Percentiles rank a stretch among this genome's conserved stretches.
phyloP scores from a whole-genome alignment of 257 asterid species.

The Capsicum chinense region DNA sequence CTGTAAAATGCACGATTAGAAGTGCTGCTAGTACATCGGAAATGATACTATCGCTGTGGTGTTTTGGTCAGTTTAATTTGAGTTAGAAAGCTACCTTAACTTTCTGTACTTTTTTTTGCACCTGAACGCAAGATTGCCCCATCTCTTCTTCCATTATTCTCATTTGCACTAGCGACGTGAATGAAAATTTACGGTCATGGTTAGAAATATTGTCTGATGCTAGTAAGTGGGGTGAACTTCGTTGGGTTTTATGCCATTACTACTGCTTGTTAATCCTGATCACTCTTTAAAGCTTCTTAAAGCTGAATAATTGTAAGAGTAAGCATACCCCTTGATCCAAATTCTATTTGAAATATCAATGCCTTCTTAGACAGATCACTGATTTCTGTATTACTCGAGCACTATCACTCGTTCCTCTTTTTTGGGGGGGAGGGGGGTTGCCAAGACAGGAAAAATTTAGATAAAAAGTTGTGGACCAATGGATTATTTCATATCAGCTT shows the following conservation, averaged over 20 bases:
- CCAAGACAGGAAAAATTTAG: not conserved
- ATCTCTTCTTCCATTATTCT: not conserved
- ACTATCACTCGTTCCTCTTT: not conserved
- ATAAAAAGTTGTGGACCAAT: not conserved
- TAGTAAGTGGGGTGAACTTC: not conserved
- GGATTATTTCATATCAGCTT: not conserved
- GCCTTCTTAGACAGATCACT: not conserved
- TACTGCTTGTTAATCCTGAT: not conserved
- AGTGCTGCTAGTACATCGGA: constrained; percentile 26
- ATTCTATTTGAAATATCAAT: not conserved
- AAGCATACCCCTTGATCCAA: not conserved
- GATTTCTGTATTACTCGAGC: not conserved
- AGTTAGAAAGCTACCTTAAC: not conserved
- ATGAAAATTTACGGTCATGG: not conserved
- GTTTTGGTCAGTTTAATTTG: not conserved
- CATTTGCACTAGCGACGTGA: not conserved
- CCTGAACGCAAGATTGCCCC: not conserved
- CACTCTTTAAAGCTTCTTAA: not conserved
- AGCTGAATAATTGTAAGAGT: not conserved
- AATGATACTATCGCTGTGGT: not conserved
- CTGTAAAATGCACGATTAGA: not conserved
- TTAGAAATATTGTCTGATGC: not conserved
- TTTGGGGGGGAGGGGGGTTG: not conserved
- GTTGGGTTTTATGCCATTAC: not conserved
- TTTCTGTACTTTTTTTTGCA: not conserved